Conservation (phyloP, 169 alveolate species). For the Plasmodium falciparum region DNA sequence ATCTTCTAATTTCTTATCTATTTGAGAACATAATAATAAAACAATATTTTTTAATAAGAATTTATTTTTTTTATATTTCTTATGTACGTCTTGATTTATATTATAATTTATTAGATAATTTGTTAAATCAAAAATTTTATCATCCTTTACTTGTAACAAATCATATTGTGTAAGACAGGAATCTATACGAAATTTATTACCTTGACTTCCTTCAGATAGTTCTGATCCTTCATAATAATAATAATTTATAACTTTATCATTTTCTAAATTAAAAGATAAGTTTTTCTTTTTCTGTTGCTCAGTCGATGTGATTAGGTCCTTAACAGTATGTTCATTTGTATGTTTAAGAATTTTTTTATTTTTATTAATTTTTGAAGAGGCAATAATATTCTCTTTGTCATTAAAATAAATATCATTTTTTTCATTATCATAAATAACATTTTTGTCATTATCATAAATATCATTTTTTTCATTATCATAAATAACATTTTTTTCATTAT, state of each 20-base stretch:
- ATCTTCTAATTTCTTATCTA: constrained; percentile 44
- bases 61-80: constrained; percentile 33
- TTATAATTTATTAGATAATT: constrained; percentile 41
- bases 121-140: constrained; percentile 4
- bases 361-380: neutral
- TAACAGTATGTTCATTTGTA: constrained; percentile 2
- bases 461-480: too few relatives aligned
- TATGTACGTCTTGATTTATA: constrained; percentile 16
- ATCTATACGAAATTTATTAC: neutral
- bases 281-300: constrained; percentile 28
- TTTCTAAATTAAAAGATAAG: constrained; percentile 27
- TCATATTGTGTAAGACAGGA: constrained; percentile 12
- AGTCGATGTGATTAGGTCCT: neutral
- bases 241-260: constrained; percentile 35
- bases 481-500: too few relatives aligned
- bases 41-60: constrained; percentile 45
- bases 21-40: constrained; percentile 17
- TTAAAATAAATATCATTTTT: neutral
- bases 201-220: constrained; percentile 10
- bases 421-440: too few relatives aligned
- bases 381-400: neutral
- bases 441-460: too few relatives aligned
- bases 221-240: constrained; percentile 5
- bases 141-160: constrained; percentile 12
- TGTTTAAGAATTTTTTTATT: constrained; percentile 28